Conservation (phyloP, 2,329 filamentous ascomycete species). For the Ophiocordyceps camponoti-leonardi region DNA sequence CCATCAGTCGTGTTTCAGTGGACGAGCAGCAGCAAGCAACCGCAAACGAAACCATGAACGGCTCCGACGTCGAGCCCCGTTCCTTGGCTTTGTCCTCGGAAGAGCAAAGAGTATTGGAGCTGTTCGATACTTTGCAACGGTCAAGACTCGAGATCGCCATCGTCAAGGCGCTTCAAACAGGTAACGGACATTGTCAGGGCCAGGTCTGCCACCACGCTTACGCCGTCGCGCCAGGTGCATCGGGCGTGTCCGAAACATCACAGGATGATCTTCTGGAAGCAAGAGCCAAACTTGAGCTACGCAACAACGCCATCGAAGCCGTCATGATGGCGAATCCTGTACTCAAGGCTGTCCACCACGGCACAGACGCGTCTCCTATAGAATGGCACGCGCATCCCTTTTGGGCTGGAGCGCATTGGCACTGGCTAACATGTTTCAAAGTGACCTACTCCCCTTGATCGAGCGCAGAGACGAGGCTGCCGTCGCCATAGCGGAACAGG, state of each 20-base stretch:
- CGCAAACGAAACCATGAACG: constrained; percentile 8
- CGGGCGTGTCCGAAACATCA: constrained; percentile 32
- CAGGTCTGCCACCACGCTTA: constrained; percentile 1
- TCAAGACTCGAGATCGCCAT: constrained; percentile 57
- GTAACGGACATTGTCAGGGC: constrained; percentile 9
- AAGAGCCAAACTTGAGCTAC: constrained; percentile 50
- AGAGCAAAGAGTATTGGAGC: constrained; percentile 47
- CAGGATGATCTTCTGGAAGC: constrained; percentile 54
- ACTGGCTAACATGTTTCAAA: constrained; percentile 14
- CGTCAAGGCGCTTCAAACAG: constrained; percentile 28
- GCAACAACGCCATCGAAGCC: constrained; percentile 49
- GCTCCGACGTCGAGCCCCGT: constrained; percentile 14
- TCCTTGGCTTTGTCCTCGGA: constrained; percentile 41
- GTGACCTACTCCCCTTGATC: constrained; percentile 50
- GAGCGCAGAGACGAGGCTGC: constrained; percentile 51
- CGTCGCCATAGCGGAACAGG: constrained; percentile 42
- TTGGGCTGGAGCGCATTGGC: background rate
- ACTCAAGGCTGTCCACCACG: constrained; percentile 59
- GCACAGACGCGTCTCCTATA: constrained; percentile 42
- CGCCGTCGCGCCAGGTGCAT: constrained; percentile 7
- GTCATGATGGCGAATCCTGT: constrained; percentile 59
- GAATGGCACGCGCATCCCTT: constrained; percentile 40
- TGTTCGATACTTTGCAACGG: constrained; percentile 57
- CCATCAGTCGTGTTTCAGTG: too few relatives aligned
- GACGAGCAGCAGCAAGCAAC: background rate